These are phyloP conservation scores for Exserohilum turcica DNA, from an alignment of 2,329 filamentous ascomycete species.

Conservation along the genomic window DNA sequence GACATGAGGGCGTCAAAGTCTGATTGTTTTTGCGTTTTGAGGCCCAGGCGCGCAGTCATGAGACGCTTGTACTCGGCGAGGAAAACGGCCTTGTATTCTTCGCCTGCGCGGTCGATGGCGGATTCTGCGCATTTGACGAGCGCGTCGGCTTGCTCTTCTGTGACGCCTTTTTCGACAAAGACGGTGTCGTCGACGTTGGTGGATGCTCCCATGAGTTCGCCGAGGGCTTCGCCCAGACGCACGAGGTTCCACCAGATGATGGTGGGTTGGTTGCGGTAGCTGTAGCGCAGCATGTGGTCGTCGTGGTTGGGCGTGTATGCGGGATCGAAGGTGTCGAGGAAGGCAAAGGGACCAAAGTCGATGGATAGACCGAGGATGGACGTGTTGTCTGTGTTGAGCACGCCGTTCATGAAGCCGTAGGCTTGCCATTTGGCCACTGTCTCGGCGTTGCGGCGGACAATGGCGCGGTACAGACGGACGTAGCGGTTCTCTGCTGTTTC, in stretches of 20 bases:
- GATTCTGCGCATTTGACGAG: conserved; percentile 80
- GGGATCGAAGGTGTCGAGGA: conserved; percentile 96
- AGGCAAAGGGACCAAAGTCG: conserved; percentile 96
- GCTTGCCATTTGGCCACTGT: conserved; percentile 95
- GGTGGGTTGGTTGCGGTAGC: conserved; percentile 90
- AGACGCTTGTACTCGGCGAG: conserved; percentile 85
- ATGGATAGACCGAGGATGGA: conserved; percentile 87
- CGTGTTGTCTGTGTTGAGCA: conserved; percentile 97
- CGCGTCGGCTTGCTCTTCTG: conserved; percentile 68
- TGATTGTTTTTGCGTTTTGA: conserved; percentile 68
- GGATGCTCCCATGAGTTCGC: conserved; percentile 84
- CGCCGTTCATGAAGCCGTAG: conserved; percentile 99
- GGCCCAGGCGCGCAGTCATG: conserved; percentile 79
- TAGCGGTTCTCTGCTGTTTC: conserved; percentile 83
- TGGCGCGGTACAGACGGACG: conserved; percentile 82
- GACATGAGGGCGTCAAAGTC: conserved; percentile 85
- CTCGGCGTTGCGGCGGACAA: conserved; percentile 81
- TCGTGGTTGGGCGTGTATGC: conserved; percentile 96
- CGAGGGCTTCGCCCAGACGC: conserved; percentile 83
- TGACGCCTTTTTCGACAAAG: conserved; percentile 75
- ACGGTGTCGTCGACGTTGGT: conserved; percentile 69
- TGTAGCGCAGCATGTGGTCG: conserved; percentile 83
- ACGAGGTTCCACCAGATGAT: conserved; percentile 99
- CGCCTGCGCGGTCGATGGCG: conserved; percentile 77
- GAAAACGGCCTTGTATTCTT: conserved; percentile 89